Evolutionary conservation across 306 rosid genomes (phyloP).

Genomic region (Quercus berberidifolia): DNA sequence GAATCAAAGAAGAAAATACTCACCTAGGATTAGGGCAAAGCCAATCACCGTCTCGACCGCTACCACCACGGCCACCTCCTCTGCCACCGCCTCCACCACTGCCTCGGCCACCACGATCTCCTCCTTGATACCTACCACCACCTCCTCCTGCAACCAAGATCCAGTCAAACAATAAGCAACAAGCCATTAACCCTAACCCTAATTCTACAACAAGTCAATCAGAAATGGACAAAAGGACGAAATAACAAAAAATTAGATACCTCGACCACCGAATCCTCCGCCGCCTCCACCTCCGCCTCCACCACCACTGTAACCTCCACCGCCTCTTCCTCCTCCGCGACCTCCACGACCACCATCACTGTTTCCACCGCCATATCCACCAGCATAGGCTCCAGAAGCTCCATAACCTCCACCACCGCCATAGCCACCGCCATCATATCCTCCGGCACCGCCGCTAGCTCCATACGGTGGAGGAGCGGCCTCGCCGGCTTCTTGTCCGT

Average conservation of each 20-base stretch:
- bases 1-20: not conserved
- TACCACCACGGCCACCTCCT: conserved; percentile 67
- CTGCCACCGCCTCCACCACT: conserved; percentile 47
- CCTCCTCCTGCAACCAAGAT: conserved; percentile 40
- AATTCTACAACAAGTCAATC: not conserved
- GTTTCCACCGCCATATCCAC: conserved; percentile 30
- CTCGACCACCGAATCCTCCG: conserved; percentile 69
- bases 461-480: conserved; percentile 75
- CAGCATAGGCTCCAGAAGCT: conserved; percentile 37
- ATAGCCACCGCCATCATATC: conserved; percentile 31
- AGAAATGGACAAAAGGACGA: not conserved
- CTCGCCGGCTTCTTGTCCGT: conserved; percentile 81
- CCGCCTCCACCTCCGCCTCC: conserved; percentile 54
- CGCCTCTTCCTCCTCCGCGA: conserved; percentile 47
- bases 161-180: not conserved
- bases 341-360: conserved; percentile 43
- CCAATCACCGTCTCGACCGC: conserved; percentile 99
- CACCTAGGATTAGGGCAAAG: conserved; percentile 87
- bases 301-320: conserved; percentile 52
- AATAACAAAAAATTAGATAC: conserved; percentile 20
- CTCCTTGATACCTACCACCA: conserved; percentile 78
- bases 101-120: conserved; percentile 76
- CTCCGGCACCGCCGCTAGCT: conserved; percentile 46
- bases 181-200: not conserved
- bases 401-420: conserved; percentile 32